Percentiles rank a stretch among this genome's conserved stretches.
Evolutionary conservation across 192 early-diverging fungal species (phyloP).

Genomic region (Phycomyces blakesleeanus): DNA sequence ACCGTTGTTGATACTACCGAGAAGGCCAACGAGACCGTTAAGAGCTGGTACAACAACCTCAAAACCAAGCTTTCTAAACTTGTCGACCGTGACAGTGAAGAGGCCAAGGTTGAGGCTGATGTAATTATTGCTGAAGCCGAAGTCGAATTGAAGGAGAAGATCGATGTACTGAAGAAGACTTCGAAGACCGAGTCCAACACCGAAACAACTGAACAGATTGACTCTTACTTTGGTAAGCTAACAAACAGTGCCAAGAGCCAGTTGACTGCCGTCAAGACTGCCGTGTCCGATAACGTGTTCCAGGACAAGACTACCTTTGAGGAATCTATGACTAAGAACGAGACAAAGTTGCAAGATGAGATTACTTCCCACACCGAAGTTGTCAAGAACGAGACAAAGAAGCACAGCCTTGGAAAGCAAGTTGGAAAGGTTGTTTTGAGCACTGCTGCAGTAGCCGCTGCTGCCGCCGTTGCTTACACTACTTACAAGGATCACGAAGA

Average conservation of each 20-base stretch:
- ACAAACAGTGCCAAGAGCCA: conserved; percentile 1
- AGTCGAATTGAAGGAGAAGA: conserved; percentile 13
- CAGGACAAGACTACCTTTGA: background rate
- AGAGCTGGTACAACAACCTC: conserved; percentile 3
- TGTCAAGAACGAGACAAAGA: conserved; percentile 6
- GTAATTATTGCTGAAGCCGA: conserved; percentile 8
- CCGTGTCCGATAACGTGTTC: background rate
- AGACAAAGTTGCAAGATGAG: conserved; percentile 7
- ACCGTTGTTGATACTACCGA: conserved; percentile 6
- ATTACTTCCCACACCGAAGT: conserved; percentile 6
- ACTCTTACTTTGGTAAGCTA: conserved; percentile 13
- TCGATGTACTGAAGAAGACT: background rate
- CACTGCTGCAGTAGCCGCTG: conserved; percentile 19
- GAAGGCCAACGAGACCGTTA: conserved; percentile 8
- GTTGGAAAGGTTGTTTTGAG: conserved; percentile 14
- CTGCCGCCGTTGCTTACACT: conserved; percentile 12
- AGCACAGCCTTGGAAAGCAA: background rate
- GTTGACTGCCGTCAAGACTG: conserved; percentile 2
- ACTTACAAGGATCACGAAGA: conserved; percentile 7
- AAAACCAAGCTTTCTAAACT: background rate
- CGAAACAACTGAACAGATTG: background rate
- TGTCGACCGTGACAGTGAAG: background rate
- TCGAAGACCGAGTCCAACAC: background rate
- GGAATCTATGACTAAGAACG: background rate
- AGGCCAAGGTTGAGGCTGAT: conserved; percentile 3